Evolutionary conservation across 2,329 filamentous ascomycete species (phyloP), one percentile per base, ranked within the genome.

Genomic region (Fusarium coffeatum): DNA sequence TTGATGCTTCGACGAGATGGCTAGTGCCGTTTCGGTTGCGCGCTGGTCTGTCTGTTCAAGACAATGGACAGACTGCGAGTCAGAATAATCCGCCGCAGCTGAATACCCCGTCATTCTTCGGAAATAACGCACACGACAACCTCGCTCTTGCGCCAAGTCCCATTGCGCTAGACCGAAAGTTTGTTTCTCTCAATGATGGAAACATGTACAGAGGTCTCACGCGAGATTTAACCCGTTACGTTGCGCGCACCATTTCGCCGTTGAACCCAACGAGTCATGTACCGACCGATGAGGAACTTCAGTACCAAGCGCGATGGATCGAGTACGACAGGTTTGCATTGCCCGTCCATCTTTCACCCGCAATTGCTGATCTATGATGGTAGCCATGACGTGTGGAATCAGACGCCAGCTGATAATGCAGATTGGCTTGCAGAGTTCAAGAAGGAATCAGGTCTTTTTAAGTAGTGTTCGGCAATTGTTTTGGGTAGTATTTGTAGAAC

Each of bases 261-360:
- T 75, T 71, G 11, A 78, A 78, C 13, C 76, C 76, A 3, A 72
- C 71, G 51, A 76, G 55, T 16, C 74, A 76, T 4, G 54, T 78
- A 0, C 79, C 79, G 1, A 80, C 78, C 0, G 79, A 82, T 20
- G 76, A 76, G 8, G 79, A 81, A 34, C 59, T 82, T 1, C 70
- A 79, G 22, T 65, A 72, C 9, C 76, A 81, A 59, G 80, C 79
- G 3, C 72, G 76, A 2, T 76, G 74, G 57, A 79, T 81, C 27
- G 55, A 76, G 32, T 75, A 72, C 7, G 77, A 77, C 22, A 74
- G 76, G 75, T 76, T 25, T 61, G 71, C 64, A 15, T 3, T 13
- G 27, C 1, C 0, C 4, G 2, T 1, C 0, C 1, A 27, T 27
- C 27, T 11, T 27, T 27, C 27, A 27, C 10, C 27, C 27, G 27